Evolutionary conservation across 2,329 filamentous ascomycete species (phyloP), one percentile per base, ranked within the genome.

Genomic region (Bisporella sp.): DNA sequence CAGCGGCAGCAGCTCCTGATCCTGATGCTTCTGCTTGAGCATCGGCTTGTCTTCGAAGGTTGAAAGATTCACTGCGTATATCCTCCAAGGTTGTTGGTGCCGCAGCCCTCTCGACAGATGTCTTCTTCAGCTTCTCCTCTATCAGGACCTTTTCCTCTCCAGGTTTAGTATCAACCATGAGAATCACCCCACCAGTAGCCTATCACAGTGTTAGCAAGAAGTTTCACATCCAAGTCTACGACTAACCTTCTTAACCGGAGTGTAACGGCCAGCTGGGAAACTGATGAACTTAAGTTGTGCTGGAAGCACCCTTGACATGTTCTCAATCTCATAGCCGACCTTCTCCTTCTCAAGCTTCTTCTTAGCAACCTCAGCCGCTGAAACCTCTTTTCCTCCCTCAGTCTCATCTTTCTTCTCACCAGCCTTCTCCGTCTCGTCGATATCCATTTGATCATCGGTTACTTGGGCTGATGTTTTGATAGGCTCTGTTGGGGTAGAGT

Each of bases 331-430:
- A 67, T 93, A 96, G 59, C 93, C 93, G 52, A 95, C 80, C 79
- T 96, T 97, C 73, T 99, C 93, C 74, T 93, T 95, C 70, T 96
- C 90, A 0, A 76, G 74, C 76, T 93, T 95, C 79, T 95, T 96
- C 79, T 92, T 96, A 37, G 76, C 72, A 11, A 84, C 80, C 39
- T 74, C 70, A 1, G 77, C 72, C 9, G 71, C 67, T 1, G 73
- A 69, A 2, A 68, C 63, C 47, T 86, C 82, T 66, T 84, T 84
- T 42, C 84, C 76, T 9, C 57, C 68, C 11, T 79, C 77, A n/a
- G 67, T 69, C 35, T 78, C 77, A 58, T 83, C 79, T 68, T 85
- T 84, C 44, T 85, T 81, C 55, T 79, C 80, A 33, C 72, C 66
- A 50, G 79, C 75, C 39, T 75, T 69, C 56, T 72, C 69, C 60